Conservation (phyloP, 2,329 filamentous ascomycete genomes). For the Hymenoscyphus salicellus region DNA sequence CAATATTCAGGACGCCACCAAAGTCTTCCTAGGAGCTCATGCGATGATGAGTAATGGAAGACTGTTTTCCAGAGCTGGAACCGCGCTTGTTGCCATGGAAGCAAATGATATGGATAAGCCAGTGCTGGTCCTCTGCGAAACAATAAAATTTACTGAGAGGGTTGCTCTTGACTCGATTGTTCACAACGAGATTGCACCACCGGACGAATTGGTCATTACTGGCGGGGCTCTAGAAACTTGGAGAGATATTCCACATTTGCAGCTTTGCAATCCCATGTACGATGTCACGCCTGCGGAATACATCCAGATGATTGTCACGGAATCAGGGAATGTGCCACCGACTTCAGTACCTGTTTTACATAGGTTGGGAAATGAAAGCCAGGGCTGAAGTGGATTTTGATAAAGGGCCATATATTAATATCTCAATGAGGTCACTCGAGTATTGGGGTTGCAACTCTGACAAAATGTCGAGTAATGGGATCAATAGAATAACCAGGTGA, state of each 20-base stretch:
- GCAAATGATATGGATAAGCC: slow-evolving; percentile 73
- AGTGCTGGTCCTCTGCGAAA: slow-evolving; percentile 88
- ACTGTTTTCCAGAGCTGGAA: slow-evolving; percentile 83
- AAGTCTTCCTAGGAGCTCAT: slow-evolving; percentile 80
- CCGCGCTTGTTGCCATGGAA: slow-evolving; percentile 79
- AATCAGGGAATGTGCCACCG: slow-evolving; percentile 81
- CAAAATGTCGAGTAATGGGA: neutral
- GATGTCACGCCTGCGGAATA: slow-evolving; percentile 88
- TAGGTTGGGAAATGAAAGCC: slow-evolving; percentile 49
- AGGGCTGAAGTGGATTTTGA: slow-evolving; percentile 12
- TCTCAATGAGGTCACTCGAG: neutral
- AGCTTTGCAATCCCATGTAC: slow-evolving; percentile 75
- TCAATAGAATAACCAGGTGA: neutral
- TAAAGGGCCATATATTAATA: neutral
- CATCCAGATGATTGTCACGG: slow-evolving; percentile 84
- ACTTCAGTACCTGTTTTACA: slow-evolving; percentile 78
- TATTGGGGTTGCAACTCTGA: neutral
- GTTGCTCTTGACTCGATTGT: slow-evolving; percentile 90
- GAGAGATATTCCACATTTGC: slow-evolving; percentile 57
- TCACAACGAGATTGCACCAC: slow-evolving; percentile 83
- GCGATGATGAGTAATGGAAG: slow-evolving; percentile 94
- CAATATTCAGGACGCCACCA: slow-evolving; percentile 61
- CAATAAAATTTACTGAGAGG: slow-evolving; percentile 88
- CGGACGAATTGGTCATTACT: slow-evolving; percentile 57
- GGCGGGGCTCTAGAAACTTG: slow-evolving; percentile 47